phyloP scores from a whole-genome alignment of 202 grass and related monocot species.

The Zoysia matrella region DNA sequence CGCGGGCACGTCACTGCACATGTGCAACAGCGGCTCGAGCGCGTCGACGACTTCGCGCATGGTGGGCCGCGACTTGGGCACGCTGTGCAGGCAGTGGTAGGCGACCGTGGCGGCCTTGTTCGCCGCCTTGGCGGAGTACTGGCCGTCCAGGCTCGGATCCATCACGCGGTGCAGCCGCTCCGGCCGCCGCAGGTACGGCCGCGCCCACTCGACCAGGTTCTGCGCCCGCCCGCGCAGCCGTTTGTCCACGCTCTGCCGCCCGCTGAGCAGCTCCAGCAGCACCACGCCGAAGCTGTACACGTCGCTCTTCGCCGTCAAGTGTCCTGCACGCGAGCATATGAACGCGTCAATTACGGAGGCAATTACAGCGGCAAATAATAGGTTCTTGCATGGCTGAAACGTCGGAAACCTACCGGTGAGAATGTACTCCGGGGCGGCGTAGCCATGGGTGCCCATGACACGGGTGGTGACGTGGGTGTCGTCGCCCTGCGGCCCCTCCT shows the following conservation, averaged over 20 bases:
- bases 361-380: background rate
- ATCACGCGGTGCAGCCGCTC: slow-evolving; percentile 75
- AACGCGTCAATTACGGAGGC: background rate
- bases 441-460: slow-evolving; percentile 82
- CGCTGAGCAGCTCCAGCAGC: slow-evolving; percentile 69
- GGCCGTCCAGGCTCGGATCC: slow-evolving; percentile 64
- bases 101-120: slow-evolving; percentile 62
- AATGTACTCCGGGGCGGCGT: slow-evolving; percentile 29
- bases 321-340: slow-evolving; percentile 38
- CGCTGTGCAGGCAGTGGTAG: slow-evolving; percentile 65
- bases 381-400: background rate
- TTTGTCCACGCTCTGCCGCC: slow-evolving; percentile 65
- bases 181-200: slow-evolving; percentile 68
- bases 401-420: slow-evolving; percentile 48
- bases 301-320: slow-evolving; percentile 79
- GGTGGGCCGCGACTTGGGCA: slow-evolving; percentile 59
- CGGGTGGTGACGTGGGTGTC: slow-evolving; percentile 66
- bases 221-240: slow-evolving; percentile 59
- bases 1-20: slow-evolving; percentile 47
- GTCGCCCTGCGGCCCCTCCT: slow-evolving; percentile 72
- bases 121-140: slow-evolving; percentile 60
- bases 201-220: slow-evolving; percentile 74
- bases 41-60: slow-evolving; percentile 74
- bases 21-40: slow-evolving; percentile 66
- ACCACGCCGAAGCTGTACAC: slow-evolving; percentile 87